Evolutionary conservation across 345 rosid species (phyloP).

Genomic region (Geranium rotundifolium): DNA sequence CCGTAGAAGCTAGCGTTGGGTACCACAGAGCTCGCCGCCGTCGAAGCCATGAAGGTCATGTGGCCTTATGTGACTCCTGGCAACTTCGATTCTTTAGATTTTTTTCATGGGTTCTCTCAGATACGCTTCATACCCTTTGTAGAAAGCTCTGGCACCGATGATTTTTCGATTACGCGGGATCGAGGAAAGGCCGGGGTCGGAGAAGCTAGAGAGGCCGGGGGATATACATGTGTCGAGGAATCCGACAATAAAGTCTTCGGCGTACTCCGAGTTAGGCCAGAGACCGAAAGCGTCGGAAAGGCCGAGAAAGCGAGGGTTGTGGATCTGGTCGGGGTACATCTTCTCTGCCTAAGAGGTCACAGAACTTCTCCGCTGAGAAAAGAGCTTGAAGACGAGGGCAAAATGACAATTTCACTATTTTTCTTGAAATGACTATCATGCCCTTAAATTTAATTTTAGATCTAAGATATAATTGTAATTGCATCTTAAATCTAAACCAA

Average conservation of each 20-base stretch:
- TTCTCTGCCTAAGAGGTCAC: constrained; percentile 35
- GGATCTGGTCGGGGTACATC: constrained; percentile 60
- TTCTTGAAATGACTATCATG: too few species aligned
- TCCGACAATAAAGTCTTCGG: constrained; percentile 64
- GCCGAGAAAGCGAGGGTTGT: constrained; percentile 60
- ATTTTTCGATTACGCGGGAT: constrained; percentile 70
- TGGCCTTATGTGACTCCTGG: constrained; percentile 84
- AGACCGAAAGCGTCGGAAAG: constrained; percentile 50
- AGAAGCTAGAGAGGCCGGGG: constrained; percentile 67
- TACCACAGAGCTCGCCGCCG: constrained; percentile 67
- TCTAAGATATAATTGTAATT: too few species aligned
- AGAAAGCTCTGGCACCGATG: constrained; percentile 70
- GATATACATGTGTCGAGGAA: constrained; percentile 80
- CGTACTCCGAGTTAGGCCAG: constrained; percentile 53
- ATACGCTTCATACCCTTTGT: constrained; percentile 40
- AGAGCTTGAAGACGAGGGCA: too few species aligned
- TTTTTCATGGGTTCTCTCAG: constrained; percentile 24
- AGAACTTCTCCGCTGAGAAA: constrained; percentile 32
- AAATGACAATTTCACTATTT: too few species aligned
- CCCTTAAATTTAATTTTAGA: too few species aligned
- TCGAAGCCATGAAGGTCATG: constrained; percentile 78
- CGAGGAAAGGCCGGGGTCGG: constrained; percentile 31
- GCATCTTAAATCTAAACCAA: too few species aligned
- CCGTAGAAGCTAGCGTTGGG: constrained; percentile 47
- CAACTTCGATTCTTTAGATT: constrained; percentile 39